Conservation (phyloP, 805 yeast genomes). For the Saccharomycopsis selenospora region DNA sequence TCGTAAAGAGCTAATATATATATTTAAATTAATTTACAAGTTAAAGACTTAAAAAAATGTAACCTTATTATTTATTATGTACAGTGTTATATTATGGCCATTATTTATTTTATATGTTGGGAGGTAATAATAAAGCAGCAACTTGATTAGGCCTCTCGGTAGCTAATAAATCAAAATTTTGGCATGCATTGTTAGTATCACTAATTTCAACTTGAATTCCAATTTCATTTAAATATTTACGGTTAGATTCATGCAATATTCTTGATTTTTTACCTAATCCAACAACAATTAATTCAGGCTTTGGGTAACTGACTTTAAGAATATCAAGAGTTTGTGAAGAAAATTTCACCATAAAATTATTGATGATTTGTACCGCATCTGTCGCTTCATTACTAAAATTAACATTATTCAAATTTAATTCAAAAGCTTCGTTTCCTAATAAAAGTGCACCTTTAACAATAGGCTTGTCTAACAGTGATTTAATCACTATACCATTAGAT, state of each 20-base stretch:
- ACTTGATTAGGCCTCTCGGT: constrained; percentile 71
- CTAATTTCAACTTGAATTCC: constrained; percentile 70
- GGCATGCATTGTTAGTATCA: constrained; percentile 59
- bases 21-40: too few relatives aligned
- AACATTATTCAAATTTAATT: constrained; percentile 39
- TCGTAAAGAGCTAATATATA: too few relatives aligned
- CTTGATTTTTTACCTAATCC: constrained; percentile 66
- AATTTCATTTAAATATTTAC: constrained; percentile 39
- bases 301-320: constrained; percentile 55
- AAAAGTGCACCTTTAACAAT: constrained; percentile 41
- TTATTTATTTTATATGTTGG: constrained; percentile 44
- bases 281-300: constrained; percentile 66
- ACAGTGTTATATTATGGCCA: too few relatives aligned
- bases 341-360: constrained; percentile 49
- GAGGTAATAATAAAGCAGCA: constrained; percentile 69
- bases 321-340: constrained; percentile 38
- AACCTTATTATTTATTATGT: too few relatives aligned
- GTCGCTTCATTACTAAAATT: constrained; percentile 22
- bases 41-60: too few relatives aligned
- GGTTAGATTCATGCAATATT: constrained; percentile 51
- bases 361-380: constrained; percentile 32
- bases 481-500: constrained; percentile 43
- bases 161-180: constrained; percentile 65
- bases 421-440: constrained; percentile 52
- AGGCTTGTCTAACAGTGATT: constrained; percentile 34